Evolutionary conservation across 352 stramenopile species (phyloP), one percentile per base, ranked within the genome.

Genomic region (Hyaloperonospora brassicae): DNA sequence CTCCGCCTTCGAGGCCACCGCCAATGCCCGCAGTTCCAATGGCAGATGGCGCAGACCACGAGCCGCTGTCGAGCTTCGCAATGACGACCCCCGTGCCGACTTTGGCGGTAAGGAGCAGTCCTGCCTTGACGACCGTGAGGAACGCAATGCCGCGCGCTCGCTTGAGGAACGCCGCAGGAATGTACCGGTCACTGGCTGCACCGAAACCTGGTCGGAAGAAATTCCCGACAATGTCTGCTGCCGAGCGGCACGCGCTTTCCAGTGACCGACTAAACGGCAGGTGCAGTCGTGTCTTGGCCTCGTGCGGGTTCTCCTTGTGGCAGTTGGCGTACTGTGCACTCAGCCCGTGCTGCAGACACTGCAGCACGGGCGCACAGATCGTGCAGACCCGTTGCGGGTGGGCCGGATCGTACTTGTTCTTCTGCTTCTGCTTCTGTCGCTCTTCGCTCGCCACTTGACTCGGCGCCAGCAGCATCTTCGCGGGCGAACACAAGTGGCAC

Each of bases 11-110:
- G 2, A 91, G 80, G 30, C 92, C 91, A 66, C 73, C 76, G 10
- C 85, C 84, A 47, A 97, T 79, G 10, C 92, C 91, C 0, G 80
- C 83, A 0, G 89, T 92, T n/a, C 90, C 91, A 57, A 98, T 97
- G 8, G 94, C 94, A 25, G 81, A 96, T 1, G 93, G 93, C 8
- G 92, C 88, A 21, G 84, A 96, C 93, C 93, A 98, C 22, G 76
- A 69, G 12, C 85, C 76, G 50, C 93, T 73, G 8, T 76, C 70
- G 0, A 97, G 54, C 35, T 95, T 88, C 10, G 89, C 86, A 44
- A 98, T 89, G 10, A 97, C 94, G 27, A 98, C 79, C 35, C 85
- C 85, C 0, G 74, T 90, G 25, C 85, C 85, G 24, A 86, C 70
- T 53, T 89, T 91, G 42, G 82, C 85, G 2, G 81, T 87, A 36